A percentile compares a stretch with the other conserved stretches of the same genome.
These are phyloP conservation scores for Paramecium sonneborni DNA, from an alignment of 73 alveolate species.

Conservation along the genomic window DNA sequence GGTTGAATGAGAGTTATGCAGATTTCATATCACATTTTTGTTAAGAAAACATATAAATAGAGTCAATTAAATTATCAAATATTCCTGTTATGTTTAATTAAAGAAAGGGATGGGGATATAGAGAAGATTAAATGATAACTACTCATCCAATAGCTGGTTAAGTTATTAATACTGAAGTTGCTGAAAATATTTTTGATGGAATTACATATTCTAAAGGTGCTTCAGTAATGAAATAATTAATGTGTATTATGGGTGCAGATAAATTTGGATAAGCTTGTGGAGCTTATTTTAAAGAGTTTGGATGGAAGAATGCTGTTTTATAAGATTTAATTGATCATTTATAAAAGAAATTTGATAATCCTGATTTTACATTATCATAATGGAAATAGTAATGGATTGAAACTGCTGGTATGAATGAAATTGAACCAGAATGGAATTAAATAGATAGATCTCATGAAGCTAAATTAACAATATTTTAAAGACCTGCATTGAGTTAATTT, in stretches of 20 bases:
- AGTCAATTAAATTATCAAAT: slow-evolving; percentile 48
- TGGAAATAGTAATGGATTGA: slow-evolving; percentile 83
- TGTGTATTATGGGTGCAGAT: slow-evolving; percentile 89
- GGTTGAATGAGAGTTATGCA: slow-evolving; percentile 93
- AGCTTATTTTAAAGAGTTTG: slow-evolving; percentile 83
- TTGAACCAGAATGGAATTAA: slow-evolving; percentile 73
- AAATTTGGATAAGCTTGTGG: slow-evolving; percentile 87
- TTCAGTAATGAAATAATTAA: slow-evolving; percentile 84
- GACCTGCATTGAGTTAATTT: slow-evolving; percentile 42
- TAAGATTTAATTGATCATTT: slow-evolving; percentile 90
- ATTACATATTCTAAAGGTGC: slow-evolving; percentile 98
- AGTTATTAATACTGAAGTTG: slow-evolving; percentile 90
- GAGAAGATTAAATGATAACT: slow-evolving; percentile 83
- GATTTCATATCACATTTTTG: slow-evolving; percentile 67
- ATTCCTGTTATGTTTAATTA: slow-evolving; percentile 61
- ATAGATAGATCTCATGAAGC: slow-evolving; percentile 39
- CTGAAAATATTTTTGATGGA: slow-evolving; percentile 93
- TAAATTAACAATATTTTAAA: slow-evolving; percentile 21
- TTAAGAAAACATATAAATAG: slow-evolving; percentile 24
- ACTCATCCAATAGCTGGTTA: slow-evolving; percentile 94
- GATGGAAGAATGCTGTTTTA: slow-evolving; percentile 85
- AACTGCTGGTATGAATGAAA: slow-evolving; percentile 89
- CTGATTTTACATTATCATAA: slow-evolving; percentile 8
- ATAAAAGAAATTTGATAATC: slow-evolving; percentile 67
- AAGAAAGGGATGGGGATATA: slow-evolving; percentile 68